Percentiles rank a stretch among this genome's conserved stretches.
Evolutionary conservation across 805 yeast genomes (phyloP).

Genomic region (Saccharomyces paradoxus): DNA sequence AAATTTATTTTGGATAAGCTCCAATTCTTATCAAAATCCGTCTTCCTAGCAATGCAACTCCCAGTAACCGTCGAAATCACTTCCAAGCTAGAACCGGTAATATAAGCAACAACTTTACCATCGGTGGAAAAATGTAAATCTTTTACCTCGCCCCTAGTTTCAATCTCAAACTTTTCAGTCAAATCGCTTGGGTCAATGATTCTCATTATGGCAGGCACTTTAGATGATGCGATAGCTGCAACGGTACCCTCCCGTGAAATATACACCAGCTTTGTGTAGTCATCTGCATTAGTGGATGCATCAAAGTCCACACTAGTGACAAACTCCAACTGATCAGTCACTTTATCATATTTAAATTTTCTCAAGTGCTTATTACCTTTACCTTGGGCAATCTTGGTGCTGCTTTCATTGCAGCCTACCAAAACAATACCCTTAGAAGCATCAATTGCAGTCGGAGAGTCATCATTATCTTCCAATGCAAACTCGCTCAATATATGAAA

Average conservation of each 20-base stretch:
- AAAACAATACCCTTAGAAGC: slow-evolving; percentile 41
- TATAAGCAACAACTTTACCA: slow-evolving; percentile 55
- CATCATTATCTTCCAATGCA: slow-evolving; percentile 54
- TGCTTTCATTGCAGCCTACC: slow-evolving; percentile 69
- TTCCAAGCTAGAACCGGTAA: slow-evolving; percentile 47
- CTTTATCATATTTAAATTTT: slow-evolving; percentile 40
- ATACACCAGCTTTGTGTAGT: slow-evolving; percentile 52
- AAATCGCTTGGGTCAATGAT: slow-evolving; percentile 49
- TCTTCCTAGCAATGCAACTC: slow-evolving; percentile 26
- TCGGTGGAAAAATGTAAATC: slow-evolving; percentile 63
- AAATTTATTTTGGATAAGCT: slow-evolving; percentile 31
- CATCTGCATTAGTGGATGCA: slow-evolving; percentile 42
- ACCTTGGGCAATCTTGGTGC: slow-evolving; percentile 50
- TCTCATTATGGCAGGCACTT: slow-evolving; percentile 52
- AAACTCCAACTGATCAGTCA: slow-evolving; percentile 44
- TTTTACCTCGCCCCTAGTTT: slow-evolving; percentile 45
- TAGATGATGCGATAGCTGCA: slow-evolving; percentile 62
- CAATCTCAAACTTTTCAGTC: slow-evolving; percentile 44
- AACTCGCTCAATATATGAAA: slow-evolving; percentile 54
- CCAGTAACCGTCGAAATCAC: slow-evolving; percentile 37
- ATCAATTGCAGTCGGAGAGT: slow-evolving; percentile 78
- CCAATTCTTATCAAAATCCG: slow-evolving; percentile 28
- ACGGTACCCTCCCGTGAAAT: slow-evolving; percentile 49
- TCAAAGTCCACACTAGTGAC: slow-evolving; percentile 51
- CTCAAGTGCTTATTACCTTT: slow-evolving; percentile 60